These are phyloP conservation scores for Fusarium sp. DNA, from an alignment of 2,329 filamentous ascomycete species.

Conservation along the genomic window DNA sequence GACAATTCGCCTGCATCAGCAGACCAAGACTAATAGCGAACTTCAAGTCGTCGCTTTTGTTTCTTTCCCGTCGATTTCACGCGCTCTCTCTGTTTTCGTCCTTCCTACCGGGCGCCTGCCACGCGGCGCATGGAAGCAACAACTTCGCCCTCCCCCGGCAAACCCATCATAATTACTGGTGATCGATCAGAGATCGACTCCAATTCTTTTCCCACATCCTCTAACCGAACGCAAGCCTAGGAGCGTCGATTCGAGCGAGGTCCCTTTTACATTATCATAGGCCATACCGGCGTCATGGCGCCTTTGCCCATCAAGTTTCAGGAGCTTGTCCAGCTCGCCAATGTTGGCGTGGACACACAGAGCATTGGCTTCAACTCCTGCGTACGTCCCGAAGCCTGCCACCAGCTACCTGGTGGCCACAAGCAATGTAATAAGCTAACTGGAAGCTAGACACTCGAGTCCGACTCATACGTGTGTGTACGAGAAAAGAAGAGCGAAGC, in stretches of 20 bases:
- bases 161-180: conserved; percentile 41
- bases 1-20: conserved; percentile 47
- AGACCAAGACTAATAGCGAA: conserved; percentile 42
- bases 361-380: conserved; percentile 84
- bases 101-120: conserved; percentile 41
- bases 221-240: conserved; percentile 39
- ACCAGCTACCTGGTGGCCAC: background rate
- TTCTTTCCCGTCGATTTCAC: conserved; percentile 36
- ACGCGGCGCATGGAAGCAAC: conserved; percentile 57
- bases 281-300: conserved; percentile 63
- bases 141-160: conserved; percentile 43
- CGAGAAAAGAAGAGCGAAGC: conserved; percentile 91
- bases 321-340: conserved; percentile 81
- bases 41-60: conserved; percentile 35
- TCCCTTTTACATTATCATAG: conserved; percentile 44
- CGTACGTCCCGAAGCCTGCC: conserved; percentile 63
- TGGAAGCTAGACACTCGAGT: conserved; percentile 86
- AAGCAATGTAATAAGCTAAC: conserved; percentile 38
- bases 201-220: conserved; percentile 22
- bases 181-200: conserved; percentile 45
- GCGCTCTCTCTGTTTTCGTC: conserved; percentile 33
- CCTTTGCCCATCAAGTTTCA: conserved; percentile 92
- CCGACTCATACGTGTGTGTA: conserved; percentile 95
- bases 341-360: conserved; percentile 60
- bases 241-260: conserved; percentile 44